Conservation (phyloP, 2,329 filamentous ascomycete species). For the Exutisphaerella laricina region DNA sequence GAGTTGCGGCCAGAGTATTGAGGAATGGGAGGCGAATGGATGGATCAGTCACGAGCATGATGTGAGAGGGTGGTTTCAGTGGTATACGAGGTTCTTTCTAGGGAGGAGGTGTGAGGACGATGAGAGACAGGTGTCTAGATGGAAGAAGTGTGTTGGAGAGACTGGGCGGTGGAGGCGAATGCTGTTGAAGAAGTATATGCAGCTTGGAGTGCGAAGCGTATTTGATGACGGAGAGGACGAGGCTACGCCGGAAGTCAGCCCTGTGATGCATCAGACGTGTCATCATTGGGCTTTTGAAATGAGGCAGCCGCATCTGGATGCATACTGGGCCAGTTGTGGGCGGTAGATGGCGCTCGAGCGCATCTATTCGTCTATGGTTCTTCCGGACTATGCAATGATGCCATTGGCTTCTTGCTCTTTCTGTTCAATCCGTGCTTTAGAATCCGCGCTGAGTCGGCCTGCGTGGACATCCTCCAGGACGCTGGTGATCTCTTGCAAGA, state of each 20-base stretch:
- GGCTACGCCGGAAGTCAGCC: conserved; percentile 44
- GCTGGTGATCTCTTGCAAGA: conserved; percentile 61
- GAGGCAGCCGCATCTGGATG: conserved; percentile 46
- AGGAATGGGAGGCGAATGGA: conserved; percentile 51
- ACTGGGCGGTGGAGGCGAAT: conserved; percentile 48
- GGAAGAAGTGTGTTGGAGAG: conserved; percentile 50
- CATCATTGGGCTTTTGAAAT: conserved; percentile 2
- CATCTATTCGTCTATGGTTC: not conserved
- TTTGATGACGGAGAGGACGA: conserved; percentile 42
- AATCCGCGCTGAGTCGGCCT: conserved; percentile 29
- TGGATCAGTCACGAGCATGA: conserved; percentile 53
- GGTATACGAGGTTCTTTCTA: conserved; percentile 51
- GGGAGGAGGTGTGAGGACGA: conserved; percentile 50
- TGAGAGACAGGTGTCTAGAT: conserved; percentile 48
- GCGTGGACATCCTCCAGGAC: conserved; percentile 47
- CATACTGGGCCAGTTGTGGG: conserved; percentile 38
- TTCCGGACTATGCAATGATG: conserved; percentile 37
- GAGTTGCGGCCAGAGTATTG: conserved; percentile 49
- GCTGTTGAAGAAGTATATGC: conserved; percentile 49
- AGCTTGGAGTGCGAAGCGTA: conserved; percentile 45
- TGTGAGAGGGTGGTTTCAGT: conserved; percentile 53
- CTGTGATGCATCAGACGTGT: conserved; percentile 50
- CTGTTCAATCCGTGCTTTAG: conserved; percentile 35
- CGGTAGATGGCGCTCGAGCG: conserved; percentile 4
- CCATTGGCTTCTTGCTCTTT: conserved; percentile 48